Percentiles rank a stretch among this genome's conserved stretches.
Conservation (phyloP, 257 asterid species). For the Rehmannia glutinosa region DNA sequence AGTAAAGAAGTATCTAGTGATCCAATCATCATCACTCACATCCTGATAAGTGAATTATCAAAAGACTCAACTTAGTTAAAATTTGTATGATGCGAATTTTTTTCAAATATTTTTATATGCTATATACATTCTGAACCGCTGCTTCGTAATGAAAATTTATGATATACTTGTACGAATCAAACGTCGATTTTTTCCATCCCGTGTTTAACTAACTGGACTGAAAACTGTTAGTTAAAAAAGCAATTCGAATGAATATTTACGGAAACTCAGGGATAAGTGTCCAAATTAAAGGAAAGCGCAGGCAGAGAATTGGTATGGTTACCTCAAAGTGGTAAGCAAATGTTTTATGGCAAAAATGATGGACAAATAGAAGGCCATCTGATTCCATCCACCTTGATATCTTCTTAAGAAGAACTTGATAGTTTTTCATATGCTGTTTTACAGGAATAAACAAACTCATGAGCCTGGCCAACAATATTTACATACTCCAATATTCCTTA, state of each 20-base stretch:
- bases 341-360: constrained; percentile 82
- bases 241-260: background rate
- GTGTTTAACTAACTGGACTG: too few relatives aligned
- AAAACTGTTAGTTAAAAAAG: too few relatives aligned
- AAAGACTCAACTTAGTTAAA: background rate
- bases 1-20: constrained; percentile 83
- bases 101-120: too few relatives aligned
- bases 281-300: background rate
- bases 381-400: constrained; percentile 83
- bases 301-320: constrained; percentile 1
- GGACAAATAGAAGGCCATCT: constrained; percentile 71
- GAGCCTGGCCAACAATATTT: background rate
- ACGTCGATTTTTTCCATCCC: too few relatives aligned
- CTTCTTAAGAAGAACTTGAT: constrained; percentile 74
- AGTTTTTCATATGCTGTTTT: constrained; percentile 89
- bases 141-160: too few relatives aligned
- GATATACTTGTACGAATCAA: too few relatives aligned
- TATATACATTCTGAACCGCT: too few relatives aligned
- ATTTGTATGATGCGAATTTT: too few relatives aligned
- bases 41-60: constrained; percentile 37
- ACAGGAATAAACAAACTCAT: background rate
- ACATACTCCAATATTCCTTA: background rate
- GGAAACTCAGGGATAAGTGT: background rate
- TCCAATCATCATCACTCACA: constrained; percentile 85
- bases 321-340: constrained; percentile 97